Percentiles rank a stretch among this genome's conserved stretches.
phyloP scores from a whole-genome alignment of 371 early-diverging fungal genomes.

The Apophysomyces variabilis region DNA sequence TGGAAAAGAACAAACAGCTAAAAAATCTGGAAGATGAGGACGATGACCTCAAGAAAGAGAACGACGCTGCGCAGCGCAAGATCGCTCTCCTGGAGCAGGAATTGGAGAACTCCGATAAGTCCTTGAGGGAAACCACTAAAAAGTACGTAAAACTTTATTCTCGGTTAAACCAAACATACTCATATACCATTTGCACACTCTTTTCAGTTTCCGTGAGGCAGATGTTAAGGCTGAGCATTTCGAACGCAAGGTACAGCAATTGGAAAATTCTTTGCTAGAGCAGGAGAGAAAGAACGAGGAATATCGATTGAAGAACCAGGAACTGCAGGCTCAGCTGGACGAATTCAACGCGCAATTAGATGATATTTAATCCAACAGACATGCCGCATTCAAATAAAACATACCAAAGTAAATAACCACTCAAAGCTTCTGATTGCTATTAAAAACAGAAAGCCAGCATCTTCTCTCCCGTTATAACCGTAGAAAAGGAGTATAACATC shows the following conservation, averaged over 20 bases:
- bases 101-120: conserved; percentile 67
- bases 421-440: too few species aligned
- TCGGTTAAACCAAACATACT: neutral
- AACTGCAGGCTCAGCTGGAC: conserved; percentile 71
- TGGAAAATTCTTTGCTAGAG: conserved; percentile 63
- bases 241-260: conserved; percentile 78
- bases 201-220: conserved; percentile 68
- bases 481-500: too few species aligned
- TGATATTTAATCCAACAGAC: conserved; percentile 57
- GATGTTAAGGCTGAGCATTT: conserved; percentile 84
- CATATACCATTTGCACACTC: neutral
- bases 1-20: conserved; percentile 63
- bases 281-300: conserved; percentile 72
- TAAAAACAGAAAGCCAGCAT: too few species aligned
- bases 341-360: conserved; percentile 71
- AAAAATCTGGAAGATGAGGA: conserved; percentile 66
- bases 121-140: conserved; percentile 69
- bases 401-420: neutral
- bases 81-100: conserved; percentile 69
- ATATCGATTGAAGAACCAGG: conserved; percentile 59
- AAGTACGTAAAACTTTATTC: conserved; percentile 50
- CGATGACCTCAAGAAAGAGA: conserved; percentile 67
- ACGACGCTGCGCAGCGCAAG: conserved; percentile 67
- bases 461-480: too few species aligned
- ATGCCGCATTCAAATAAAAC: conserved; percentile 6